Base-by-base conservation (phyloP, 208 protist genomes). In the Herpetomonas samuelpessoai region DNA sequence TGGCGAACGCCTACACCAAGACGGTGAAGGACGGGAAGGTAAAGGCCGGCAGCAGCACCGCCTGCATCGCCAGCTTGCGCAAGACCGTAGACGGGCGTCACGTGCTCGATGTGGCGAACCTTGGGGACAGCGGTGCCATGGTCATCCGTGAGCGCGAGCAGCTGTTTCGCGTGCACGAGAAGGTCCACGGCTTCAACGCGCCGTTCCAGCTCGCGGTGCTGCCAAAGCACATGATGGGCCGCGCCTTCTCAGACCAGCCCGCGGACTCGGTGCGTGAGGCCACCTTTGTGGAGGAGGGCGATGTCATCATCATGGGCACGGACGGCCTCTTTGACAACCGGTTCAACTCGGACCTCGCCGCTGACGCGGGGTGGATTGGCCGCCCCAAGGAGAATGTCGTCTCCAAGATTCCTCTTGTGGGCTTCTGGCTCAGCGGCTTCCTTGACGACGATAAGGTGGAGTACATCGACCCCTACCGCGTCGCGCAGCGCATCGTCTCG, bases 271-370 rank as follows among this genome's bases (percentile, higher is more conserved):
- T 84, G 27, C 87, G 89, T 18, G 87, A 94, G 69, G 72, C 65
- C 28, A 67, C 87, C 44, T 60, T 68, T 27, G 86, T 97, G 65
- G 63, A 87, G 66, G 88, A 92, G 66, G 91, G 90, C 52, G 93
- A 97, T 61, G 89, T 97, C n/a, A 71, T 97, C 7, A 74, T 97
- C 25, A 59, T 96, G 52, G 93, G 81, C 59, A 96, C 91, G 18
- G 93, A 97, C 65, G 93, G 93, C n/a, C 83, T 97, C 45, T 97
- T 96, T 61, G 93, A 97, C 70, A 97, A 97, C 74, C 76, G 80
- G 57, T 96, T 93, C 73, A 94, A 94, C 78, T 67, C 68, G 14
- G 67, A 94, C 19, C 69, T 97, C 35, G 83, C 86, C 29, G 55
- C 78, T 0, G 83, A 92, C 46, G 91, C 87, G 10, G 87, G 86